Base-by-base conservation (phyloP, 352 stramenopile species). In the Globisporangium nodosum region DNA sequence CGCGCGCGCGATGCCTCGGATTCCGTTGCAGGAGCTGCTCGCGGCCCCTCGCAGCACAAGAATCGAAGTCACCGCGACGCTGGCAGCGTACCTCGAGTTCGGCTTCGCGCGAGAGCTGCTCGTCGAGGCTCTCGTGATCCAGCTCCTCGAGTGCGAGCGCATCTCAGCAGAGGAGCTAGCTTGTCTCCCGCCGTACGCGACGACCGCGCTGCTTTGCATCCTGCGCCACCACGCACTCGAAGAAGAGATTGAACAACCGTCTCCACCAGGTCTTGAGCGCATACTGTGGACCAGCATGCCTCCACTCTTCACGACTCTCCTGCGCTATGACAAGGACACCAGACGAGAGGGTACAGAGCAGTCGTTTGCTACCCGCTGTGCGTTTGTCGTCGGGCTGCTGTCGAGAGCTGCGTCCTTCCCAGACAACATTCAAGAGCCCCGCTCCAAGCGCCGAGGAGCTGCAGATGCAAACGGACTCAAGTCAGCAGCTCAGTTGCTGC, bases 351-450 rank as follows among this genome's bases (percentile, higher is more conserved):
- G 42, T 13, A 39, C 42, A 16, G 51, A 63, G n/a, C 48, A 33
- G 40, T 8, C 13, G 1, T 63, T 63, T 58, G 50, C 66, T 12
- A 52, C 52, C 27, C 70, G 77, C 11, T 90, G 72, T 62, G 67
- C 60, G 15, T 74, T 65, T 42, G 71, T 67, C 0, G 64, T 85
- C 7, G 71, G 60, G 3, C 53, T 90, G 6, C 58, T 90, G 5
- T 74, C 72, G 3, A 76, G 69, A 33, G 66, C 78, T 2, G 60
- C 75, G 0, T 72, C 66, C 0, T 90, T 90, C 56, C 79, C 79
- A 6, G 65, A 75, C 40, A 42, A 37, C 16, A 8, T 52, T 1
- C 43, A 61, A 54, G 9, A 11, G 42, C n/a, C 18, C 56, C 11
- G 16, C 21, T 37, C 13, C 15, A 45, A 43, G 30, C 54, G 8